These are phyloP conservation scores for Eremochloa ophiuroides DNA, from an alignment of 176 grass and related monocot species.

Conservation along the genomic window DNA sequence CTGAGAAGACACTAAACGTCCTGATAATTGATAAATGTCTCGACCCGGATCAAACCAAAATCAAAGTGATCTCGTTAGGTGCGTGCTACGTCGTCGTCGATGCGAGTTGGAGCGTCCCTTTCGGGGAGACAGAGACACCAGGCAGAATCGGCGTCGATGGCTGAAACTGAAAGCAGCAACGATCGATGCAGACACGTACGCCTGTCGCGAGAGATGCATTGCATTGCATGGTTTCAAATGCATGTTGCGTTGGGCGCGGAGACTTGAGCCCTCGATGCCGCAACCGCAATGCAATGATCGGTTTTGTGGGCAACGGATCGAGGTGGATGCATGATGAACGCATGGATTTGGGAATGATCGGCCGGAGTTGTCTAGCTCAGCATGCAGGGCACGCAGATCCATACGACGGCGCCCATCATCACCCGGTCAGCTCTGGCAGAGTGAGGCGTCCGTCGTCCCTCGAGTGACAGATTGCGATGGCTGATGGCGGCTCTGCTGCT, in stretches of 20 bases:
- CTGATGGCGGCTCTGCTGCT: background rate
- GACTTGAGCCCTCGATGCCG: background rate
- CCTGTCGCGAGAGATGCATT: background rate
- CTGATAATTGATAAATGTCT: background rate
- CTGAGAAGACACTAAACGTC: background rate
- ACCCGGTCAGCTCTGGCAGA: background rate
- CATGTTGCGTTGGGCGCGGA: background rate
- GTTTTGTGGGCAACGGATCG: background rate
- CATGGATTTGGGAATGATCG: slow-evolving; percentile 25
- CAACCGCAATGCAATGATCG: slow-evolving; percentile 20
- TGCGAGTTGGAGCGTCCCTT: background rate
- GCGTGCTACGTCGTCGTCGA: background rate
- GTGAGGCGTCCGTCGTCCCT: background rate
- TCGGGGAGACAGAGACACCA: background rate
- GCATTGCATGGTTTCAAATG: background rate
- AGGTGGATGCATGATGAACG: background rate
- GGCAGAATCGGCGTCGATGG: background rate
- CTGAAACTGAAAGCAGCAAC: background rate
- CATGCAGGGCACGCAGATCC: background rate
- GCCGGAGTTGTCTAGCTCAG: background rate
- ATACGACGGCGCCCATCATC: background rate
- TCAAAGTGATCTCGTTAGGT: slow-evolving; percentile 14
- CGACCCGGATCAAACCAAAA: too few relatives aligned
- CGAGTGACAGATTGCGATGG: slow-evolving; percentile 7
- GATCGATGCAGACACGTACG: background rate